Evolutionary conservation across 495 filamentous ascomycete species (phyloP).

Genomic region (Trichoderma parareesei): DNA sequence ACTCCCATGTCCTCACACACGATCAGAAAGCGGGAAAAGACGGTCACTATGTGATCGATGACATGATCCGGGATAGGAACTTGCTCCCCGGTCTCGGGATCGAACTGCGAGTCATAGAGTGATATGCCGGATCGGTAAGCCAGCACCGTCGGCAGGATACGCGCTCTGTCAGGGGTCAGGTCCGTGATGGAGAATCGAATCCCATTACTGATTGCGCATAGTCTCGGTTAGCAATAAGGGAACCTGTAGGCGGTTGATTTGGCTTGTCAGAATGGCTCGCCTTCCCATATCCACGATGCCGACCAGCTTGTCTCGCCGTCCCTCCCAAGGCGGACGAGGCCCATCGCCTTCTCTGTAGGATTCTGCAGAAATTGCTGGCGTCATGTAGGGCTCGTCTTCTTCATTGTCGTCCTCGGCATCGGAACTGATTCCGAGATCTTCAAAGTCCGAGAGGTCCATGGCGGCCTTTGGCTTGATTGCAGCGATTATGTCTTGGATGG

Average conservation of each 20-base stretch:
- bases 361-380: background rate
- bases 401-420: background rate
- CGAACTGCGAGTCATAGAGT: slow-evolving; percentile 53
- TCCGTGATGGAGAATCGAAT: slow-evolving; percentile 61
- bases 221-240: background rate
- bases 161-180: slow-evolving; percentile 43
- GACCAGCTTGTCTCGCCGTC: slow-evolving; percentile 7
- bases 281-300: slow-evolving; percentile 11
- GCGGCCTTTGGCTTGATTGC: background rate
- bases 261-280: background rate
- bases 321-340: slow-evolving; percentile 7
- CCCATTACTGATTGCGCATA: slow-evolving; percentile 43
- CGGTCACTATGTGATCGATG: slow-evolving; percentile 41
- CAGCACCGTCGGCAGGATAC: slow-evolving; percentile 51
- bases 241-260: no score
- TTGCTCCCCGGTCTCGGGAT: slow-evolving; percentile 17
- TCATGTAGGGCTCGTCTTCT: background rate
- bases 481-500: background rate
- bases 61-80: slow-evolving; percentile 42
- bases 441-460: slow-evolving; percentile 1
- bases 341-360: background rate
- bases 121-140: slow-evolving; percentile 48
- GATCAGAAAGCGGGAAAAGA: slow-evolving; percentile 46
- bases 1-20: slow-evolving; percentile 50
- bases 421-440: background rate